Evolutionary conservation across 1,284 basidiomycete species (phyloP), one percentile per base, ranked within the genome.

Genomic region (Ganoderma sinense): DNA sequence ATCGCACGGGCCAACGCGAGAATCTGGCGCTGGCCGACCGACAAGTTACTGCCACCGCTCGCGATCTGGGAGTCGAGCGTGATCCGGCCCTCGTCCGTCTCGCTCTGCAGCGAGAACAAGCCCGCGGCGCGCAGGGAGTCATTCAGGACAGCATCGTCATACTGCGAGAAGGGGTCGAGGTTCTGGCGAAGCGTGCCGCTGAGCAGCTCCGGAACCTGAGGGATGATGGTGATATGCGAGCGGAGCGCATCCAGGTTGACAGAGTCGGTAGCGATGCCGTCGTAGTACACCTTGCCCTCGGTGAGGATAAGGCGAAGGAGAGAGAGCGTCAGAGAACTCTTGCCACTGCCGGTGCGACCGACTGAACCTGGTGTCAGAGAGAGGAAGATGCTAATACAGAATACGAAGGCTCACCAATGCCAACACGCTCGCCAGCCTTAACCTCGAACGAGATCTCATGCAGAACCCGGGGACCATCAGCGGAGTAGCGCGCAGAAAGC

Each of bases 171-270:
- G 0, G 88, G 88, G 67, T 83, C 82, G 29, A 83, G 72, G 61
- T 83, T 83, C 43, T 79, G 75, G 11, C 82, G 77, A 10, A 83
- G 69, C 20, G 76, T 80, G 5, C 81, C 81, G 51, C 76, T 78
- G 20, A 83, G 70, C 5, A 83, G 76, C 65, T 82, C 81, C 0
- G 87, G 86, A 45, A 74, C 74, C 78, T 83, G 82, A 2, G 82
- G 82, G 48, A 83, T 88, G 77, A 88, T 87, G n/a, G 84, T 86
- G 68, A 87, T 83, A 65, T 82, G 79, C 6, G 81, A 79, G 29
- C 86, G 78, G 16, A 86, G 75, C 23, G 84, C 84, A 67, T 93
- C 89, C 4, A 95, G 82, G 75, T 94, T 93, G 77, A 93, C 78
- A 11, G 83, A 65, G 61, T 78, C 70, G 6, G 78, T 81, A 8